A percentile compares a stretch with the other conserved stretches of the same genome.
These are phyloP conservation scores for Solanum bulbocastanum DNA, from an alignment of 257 asterid genomes.

Conservation along the genomic window DNA sequence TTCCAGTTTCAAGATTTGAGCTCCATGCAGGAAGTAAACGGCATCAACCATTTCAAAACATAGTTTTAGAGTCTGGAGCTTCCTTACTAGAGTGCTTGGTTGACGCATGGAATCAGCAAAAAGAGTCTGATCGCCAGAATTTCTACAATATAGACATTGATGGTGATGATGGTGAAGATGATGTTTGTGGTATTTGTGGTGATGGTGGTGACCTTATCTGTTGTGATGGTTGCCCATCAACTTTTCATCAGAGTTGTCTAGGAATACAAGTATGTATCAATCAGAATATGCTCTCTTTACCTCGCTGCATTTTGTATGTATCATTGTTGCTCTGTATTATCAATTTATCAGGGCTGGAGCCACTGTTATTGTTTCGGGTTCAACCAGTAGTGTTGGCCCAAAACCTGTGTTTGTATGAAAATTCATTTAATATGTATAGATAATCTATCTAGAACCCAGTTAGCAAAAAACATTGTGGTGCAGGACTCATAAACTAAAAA, in stretches of 20 bases:
- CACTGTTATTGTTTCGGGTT: not conserved
- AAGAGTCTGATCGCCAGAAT: not conserved
- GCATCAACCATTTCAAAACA: conserved; percentile 3
- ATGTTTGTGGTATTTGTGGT: conserved; percentile 12
- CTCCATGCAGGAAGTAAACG: conserved; percentile 11
- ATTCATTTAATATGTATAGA: not conserved
- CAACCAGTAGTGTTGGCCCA: not conserved
- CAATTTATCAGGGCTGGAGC: not conserved
- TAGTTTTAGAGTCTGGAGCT: conserved; percentile 5
- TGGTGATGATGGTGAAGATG: conserved; percentile 12
- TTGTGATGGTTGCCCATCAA: conserved; percentile 15
- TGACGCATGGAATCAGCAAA: conserved; percentile 11
- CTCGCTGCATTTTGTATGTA: not conserved
- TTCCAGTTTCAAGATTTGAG: conserved; percentile 8
- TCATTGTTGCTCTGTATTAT: not conserved
- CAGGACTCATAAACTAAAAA: not conserved
- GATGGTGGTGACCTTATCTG: conserved; percentile 18
- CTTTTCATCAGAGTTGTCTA: conserved; percentile 12
- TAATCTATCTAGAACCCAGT: not conserved
- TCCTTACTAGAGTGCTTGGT: conserved; percentile 3
- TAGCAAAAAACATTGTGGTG: not conserved
- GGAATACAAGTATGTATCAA: conserved; percentile 1
- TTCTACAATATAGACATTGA: not conserved
- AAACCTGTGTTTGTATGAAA: not conserved
- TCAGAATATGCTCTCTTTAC: not conserved